phyloP scores from a whole-genome alignment of 2,329 filamentous ascomycete species.

The Bertia moriformis region DNA sequence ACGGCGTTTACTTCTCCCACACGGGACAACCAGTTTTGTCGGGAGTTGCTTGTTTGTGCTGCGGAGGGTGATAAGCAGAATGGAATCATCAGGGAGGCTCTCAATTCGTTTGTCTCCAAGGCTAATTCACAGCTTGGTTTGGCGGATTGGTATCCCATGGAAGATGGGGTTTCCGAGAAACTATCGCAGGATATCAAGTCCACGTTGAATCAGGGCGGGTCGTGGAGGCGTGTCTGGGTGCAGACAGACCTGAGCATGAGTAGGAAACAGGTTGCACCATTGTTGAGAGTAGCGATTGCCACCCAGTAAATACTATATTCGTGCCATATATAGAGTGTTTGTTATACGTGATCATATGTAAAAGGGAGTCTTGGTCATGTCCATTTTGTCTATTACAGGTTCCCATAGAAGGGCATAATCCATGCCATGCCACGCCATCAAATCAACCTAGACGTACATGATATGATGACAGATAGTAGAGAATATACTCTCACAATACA shows the following conservation, averaged over 20 bases:
- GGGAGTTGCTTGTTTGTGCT: conserved; percentile 34
- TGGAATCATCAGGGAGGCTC: conserved; percentile 5
- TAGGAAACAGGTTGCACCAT: conserved; percentile 46
- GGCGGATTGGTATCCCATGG: not conserved
- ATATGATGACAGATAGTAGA: too few relatives aligned
- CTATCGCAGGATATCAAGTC: not conserved
- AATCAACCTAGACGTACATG: too few relatives aligned
- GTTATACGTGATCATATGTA: too few relatives aligned
- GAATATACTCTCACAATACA: too few relatives aligned
- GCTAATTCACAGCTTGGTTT: not conserved
- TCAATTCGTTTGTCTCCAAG: not conserved
- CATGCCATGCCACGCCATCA: too few relatives aligned
- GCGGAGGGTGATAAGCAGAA: conserved; percentile 6
- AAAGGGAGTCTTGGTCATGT: too few relatives aligned
- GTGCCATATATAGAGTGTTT: too few relatives aligned
- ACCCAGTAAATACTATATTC: too few relatives aligned
- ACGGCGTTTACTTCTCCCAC: conserved; percentile 33
- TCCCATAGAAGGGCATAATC: too few relatives aligned
- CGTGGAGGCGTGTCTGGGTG: conserved; percentile 33
- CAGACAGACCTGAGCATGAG: conserved; percentile 41
- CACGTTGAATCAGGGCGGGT: conserved; percentile 3
- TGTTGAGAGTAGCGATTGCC: conserved; percentile 32
- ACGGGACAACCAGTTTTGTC: conserved; percentile 24
- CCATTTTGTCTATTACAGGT: too few relatives aligned
- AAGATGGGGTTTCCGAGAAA: not conserved